Base-by-base conservation (phyloP, 2,329 filamentous ascomycete genomes). In the Exophiala sp. region DNA sequence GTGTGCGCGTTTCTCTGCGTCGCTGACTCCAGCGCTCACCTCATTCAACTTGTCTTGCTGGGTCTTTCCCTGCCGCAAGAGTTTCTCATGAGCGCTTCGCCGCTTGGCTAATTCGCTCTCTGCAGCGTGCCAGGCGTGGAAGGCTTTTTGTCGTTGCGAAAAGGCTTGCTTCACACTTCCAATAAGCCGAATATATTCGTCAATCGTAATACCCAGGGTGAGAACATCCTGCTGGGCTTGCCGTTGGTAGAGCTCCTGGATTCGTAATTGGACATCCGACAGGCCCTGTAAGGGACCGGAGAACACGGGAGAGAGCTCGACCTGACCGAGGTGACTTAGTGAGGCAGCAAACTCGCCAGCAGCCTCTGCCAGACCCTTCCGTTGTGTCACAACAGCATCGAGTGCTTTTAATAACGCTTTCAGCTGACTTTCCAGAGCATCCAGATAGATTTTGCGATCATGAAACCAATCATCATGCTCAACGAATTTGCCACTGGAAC, bases 401-500 rank as follows among this genome's bases (percentile, higher is more conserved):
- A 95, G 94, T 14, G 90, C 86, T 70, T 96, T 97, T 62, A 96
- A 77, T 13, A 97, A 75, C 8, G 86, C 84, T 66, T 90, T 95
- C 53, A 96, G 77, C 67, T 97, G 91, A 61, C 82, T 89, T 65
- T 97, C 90, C 30, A 97, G 77, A 3, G 90, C 90, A 66, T 98
- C 93, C 9, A 98, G 79, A 64, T 98, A 98, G 48, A 97, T 81
- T 63, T 85, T 88, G 55, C 93, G 88, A 60, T 98, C 93, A 62
- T 98, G 91, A 71, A 98, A 98, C 93, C 91, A 98, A 71, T 98
- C 93, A 66, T 98, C 93, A 65, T 97, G 93, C 70, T 98, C 93
- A 32, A 98, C 82, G 70, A 98, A 98, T 68, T 98, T 98, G 52
- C 76, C 76, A 27, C 70, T 71, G 62, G 78, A 83, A 51, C 82